A percentile compares a stretch with the other conserved stretches of the same genome.
These are phyloP conservation scores for Verbascum thapsus DNA, from an alignment of 257 asterid species.

Conservation along the genomic window DNA sequence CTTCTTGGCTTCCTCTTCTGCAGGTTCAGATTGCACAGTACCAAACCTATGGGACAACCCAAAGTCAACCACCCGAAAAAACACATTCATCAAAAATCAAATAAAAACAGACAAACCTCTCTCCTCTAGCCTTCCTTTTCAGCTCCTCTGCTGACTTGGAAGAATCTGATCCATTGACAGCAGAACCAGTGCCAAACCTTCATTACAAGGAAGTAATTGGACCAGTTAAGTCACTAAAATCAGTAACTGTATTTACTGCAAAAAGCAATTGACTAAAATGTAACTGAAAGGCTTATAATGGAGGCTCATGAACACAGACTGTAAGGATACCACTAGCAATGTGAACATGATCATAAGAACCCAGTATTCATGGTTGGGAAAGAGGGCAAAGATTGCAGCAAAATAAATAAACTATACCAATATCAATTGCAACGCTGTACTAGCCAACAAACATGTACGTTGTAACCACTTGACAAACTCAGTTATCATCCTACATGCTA, in stretches of 20 bases:
- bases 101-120: conserved; percentile 49
- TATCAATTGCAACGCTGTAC: too few relatives aligned
- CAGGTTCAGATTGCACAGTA: conserved; percentile 43
- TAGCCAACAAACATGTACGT: too few relatives aligned
- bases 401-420: too few relatives aligned
- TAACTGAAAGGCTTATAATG: not conserved
- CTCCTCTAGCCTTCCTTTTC: conserved; percentile 76
- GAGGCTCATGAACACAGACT: not conserved
- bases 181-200: conserved; percentile 68
- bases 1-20: conserved; percentile 68
- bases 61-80: conserved; percentile 12
- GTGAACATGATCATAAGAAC: too few relatives aligned
- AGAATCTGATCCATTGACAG: conserved; percentile 41
- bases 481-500: too few relatives aligned
- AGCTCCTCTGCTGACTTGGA: conserved; percentile 58
- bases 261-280: not conserved
- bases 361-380: too few relatives aligned
- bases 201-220: conserved; percentile 11
- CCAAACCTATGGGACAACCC: conserved; percentile 56
- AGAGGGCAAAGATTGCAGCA: too few relatives aligned
- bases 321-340: too few relatives aligned
- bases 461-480: too few relatives aligned
- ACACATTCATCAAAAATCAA: not conserved
- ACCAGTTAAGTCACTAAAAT: not conserved
- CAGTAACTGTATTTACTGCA: not conserved